Conservation (phyloP, 345 rosid species). For the Syzygium aqueum region DNA sequence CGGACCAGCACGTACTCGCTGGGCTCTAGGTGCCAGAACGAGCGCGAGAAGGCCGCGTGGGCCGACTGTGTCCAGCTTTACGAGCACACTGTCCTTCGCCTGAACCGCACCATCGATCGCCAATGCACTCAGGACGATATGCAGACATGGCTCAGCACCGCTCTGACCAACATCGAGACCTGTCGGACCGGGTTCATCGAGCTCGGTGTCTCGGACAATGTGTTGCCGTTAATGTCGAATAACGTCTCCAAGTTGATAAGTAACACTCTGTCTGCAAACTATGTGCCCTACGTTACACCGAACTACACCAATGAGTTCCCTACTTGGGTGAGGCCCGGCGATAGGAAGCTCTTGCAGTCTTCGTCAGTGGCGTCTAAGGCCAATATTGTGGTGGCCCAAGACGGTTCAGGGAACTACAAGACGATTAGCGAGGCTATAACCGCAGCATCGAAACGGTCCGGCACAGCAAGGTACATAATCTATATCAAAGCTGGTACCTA, state of each 20-base stretch:
- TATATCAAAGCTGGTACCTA: constrained; percentile 67
- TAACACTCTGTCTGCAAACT: constrained; percentile 55
- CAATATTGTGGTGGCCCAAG: constrained; percentile 70
- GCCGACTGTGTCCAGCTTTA: constrained; percentile 66
- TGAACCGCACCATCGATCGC: constrained; percentile 45
- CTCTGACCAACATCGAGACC: constrained; percentile 77
- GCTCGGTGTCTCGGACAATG: constrained; percentile 41
- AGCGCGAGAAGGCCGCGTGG: constrained; percentile 62
- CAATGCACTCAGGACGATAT: constrained; percentile 46
- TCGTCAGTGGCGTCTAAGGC: constrained; percentile 26
- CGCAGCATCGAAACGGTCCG: constrained; percentile 40
- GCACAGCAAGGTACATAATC: constrained; percentile 59
- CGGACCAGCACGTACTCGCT: constrained; percentile 27
- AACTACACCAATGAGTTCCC: constrained; percentile 51
- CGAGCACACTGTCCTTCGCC: constrained; percentile 29
- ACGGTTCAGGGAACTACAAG: constrained; percentile 63
- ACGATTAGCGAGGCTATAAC: constrained; percentile 60
- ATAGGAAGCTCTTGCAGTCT: constrained; percentile 60
- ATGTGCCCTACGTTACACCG: constrained; percentile 30
- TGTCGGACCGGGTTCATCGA: constrained; percentile 58
- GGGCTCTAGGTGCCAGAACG: constrained; percentile 42
- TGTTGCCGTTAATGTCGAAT: constrained; percentile 60
- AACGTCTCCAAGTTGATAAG: constrained; percentile 60
- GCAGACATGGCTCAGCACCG: constrained; percentile 91
- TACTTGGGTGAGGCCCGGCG: constrained; percentile 61